phyloP scores from a whole-genome alignment of 177 flowering plant species.

The Vitis hybrid region DNA sequence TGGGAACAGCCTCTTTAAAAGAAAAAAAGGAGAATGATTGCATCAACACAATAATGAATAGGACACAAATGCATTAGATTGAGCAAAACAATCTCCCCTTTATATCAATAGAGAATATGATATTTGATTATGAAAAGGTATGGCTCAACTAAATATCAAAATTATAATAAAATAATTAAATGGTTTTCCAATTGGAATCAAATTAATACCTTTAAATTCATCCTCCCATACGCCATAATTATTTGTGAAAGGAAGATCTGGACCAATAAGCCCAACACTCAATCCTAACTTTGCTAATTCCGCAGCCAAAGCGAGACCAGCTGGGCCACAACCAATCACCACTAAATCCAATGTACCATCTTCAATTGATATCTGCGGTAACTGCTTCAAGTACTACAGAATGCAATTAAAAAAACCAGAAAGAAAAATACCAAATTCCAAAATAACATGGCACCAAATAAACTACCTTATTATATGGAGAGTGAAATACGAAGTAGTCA shows the following conservation, averaged over 20 bases:
- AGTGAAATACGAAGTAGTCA: too few relatives aligned
- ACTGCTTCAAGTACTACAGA: slow-evolving; percentile 32
- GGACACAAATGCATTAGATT: too few relatives aligned
- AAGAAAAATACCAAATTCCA: too few relatives aligned
- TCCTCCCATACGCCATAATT: slow-evolving; percentile 98
- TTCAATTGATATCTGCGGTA: slow-evolving; percentile 58
- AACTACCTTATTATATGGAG: too few relatives aligned
- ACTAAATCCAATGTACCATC: slow-evolving; percentile 69
- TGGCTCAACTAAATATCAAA: neutral
- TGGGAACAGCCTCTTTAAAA: too few relatives aligned
- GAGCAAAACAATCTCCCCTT: too few relatives aligned
- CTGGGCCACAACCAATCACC: slow-evolving; percentile 98
- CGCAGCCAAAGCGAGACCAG: slow-evolving; percentile 93
- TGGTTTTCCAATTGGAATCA: neutral
- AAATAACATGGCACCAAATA: too few relatives aligned
- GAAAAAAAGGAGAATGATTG: too few relatives aligned
- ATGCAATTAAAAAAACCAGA: too few relatives aligned
- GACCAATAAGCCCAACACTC: slow-evolving; percentile 90
- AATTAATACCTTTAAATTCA: slow-evolving; percentile 78
- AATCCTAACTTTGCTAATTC: slow-evolving; percentile 89
- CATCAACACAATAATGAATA: too few relatives aligned
- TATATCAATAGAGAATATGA: neutral
- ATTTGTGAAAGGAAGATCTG: slow-evolving; percentile 96
- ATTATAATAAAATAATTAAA: neutral
- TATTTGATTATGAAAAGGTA: neutral